These are phyloP conservation scores for Rhizopogon vinicolor DNA, from an alignment of 768 basidiomycete genomes.

Conservation along the genomic window DNA sequence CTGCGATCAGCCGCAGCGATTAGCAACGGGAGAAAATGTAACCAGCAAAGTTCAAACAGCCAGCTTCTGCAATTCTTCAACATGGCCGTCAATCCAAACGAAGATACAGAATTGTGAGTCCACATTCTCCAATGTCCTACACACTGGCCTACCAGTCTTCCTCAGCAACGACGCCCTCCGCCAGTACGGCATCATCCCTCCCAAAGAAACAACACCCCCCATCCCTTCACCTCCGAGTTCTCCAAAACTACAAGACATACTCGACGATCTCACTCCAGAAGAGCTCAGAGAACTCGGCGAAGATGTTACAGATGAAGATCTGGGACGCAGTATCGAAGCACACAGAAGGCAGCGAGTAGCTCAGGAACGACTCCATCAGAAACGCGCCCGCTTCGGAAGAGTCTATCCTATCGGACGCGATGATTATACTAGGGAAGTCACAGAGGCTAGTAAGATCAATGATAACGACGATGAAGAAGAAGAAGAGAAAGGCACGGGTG, in stretches of 20 bases:
- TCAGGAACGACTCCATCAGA: slow-evolving; percentile 54
- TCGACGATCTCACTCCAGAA: slow-evolving; percentile 56
- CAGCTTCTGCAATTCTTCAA: too few species aligned
- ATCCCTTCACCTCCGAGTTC: slow-evolving; percentile 82
- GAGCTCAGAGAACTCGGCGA: slow-evolving; percentile 70
- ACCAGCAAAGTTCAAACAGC: too few species aligned
- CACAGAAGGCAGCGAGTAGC: slow-evolving; percentile 61
- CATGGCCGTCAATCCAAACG: slow-evolving; percentile 77
- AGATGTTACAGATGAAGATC: slow-evolving; percentile 71
- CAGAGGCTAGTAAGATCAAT: slow-evolving; percentile 78
- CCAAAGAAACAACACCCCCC: slow-evolving; percentile 59
- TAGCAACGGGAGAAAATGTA: too few species aligned
- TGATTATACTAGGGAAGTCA: slow-evolving; percentile 93
- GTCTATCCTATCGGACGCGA: slow-evolving; percentile 88
- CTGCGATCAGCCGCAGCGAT: too few species aligned
- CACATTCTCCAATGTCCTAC: background rate
- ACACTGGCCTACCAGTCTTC: background rate
- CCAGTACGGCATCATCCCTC: slow-evolving; percentile 88
- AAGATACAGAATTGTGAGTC: slow-evolving; percentile 95
- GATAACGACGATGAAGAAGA: slow-evolving; percentile 61
- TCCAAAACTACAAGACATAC: slow-evolving; percentile 61
- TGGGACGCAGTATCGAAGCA: slow-evolving; percentile 65
- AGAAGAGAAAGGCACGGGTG: slow-evolving; percentile 77
- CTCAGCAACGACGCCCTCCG: slow-evolving; percentile 91
- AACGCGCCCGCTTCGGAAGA: slow-evolving; percentile 70